phyloP scores from a whole-genome alignment of 306 rosid genomes.

The Carpinus fangiana region DNA sequence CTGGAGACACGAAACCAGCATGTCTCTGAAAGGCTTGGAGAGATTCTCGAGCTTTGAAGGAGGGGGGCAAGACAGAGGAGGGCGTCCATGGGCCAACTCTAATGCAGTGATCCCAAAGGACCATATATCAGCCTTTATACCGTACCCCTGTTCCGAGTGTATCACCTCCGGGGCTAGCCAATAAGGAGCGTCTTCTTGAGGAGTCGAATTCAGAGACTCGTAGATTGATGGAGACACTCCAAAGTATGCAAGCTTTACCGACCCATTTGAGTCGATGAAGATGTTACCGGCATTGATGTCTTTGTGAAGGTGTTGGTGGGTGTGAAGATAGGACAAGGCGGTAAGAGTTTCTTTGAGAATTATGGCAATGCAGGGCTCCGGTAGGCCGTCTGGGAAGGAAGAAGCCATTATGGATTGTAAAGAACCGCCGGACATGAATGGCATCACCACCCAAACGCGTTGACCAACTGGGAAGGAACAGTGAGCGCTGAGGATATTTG shows the following conservation, averaged over 20 bases:
- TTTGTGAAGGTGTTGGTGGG: slow-evolving; percentile 62
- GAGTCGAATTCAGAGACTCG: slow-evolving; percentile 22
- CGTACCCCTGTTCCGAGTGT: slow-evolving; percentile 34
- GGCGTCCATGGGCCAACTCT: slow-evolving; percentile 68
- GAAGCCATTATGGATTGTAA: slow-evolving; percentile 55
- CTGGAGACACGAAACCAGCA: slow-evolving; percentile 65
- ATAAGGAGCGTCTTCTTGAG: slow-evolving; percentile 46
- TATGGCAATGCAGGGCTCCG: slow-evolving; percentile 52
- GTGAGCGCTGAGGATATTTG: slow-evolving; percentile 56
- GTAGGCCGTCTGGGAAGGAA: slow-evolving; percentile 45
- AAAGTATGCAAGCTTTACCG: slow-evolving; percentile 52
- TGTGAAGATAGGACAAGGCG: slow-evolving; percentile 67
- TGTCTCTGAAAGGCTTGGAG: slow-evolving; percentile 56
- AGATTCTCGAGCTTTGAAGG: slow-evolving; percentile 44
- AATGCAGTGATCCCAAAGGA: slow-evolving; percentile 66
- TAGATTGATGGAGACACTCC: slow-evolving; percentile 60
- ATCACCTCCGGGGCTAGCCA: slow-evolving; percentile 77
- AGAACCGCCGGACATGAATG: slow-evolving; percentile 67
- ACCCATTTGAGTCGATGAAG: slow-evolving; percentile 51
- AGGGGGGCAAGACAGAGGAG: slow-evolving; percentile 32
- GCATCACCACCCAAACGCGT: slow-evolving; percentile 78
- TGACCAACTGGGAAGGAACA: slow-evolving; percentile 55
- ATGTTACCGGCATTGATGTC: slow-evolving; percentile 70
- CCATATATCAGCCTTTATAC: slow-evolving; percentile 57
- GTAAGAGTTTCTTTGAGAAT: slow-evolving; percentile 49